Base-by-base conservation (phyloP, 371 early-diverging fungal species). In the Parasitella parasitica region DNA sequence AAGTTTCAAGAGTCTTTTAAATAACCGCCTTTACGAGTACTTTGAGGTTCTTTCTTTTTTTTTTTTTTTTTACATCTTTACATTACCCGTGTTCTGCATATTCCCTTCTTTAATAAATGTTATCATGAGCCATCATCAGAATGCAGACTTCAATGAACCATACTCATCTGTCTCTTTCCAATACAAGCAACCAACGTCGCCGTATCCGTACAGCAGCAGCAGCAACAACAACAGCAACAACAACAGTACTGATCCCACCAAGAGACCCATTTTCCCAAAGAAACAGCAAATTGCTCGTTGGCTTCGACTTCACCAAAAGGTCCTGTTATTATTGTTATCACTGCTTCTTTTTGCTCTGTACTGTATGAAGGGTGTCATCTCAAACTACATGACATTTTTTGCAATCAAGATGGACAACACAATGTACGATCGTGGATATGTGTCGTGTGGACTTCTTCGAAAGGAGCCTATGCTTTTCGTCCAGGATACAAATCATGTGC, bases 391-490 rank as follows among this genome's bases (percentile, higher is more conserved):
- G 39, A 63, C 76, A 1, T 66, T 85, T 37, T 37, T 73, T 3
- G 69, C 73, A n/a, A 83, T 80, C 69, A 84, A 84, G 69, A 24
- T 80, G 57, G 74, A 81, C 53, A 84, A 84, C 61, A 66, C 67
- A 46, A 61, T 82, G 36, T 82, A 82, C 64, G 84, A 86, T 53
- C 67, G 75, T 51, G 81, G 82, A 15, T 69, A 76, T 58, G 73
- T 80, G 8, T 66, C 75, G 18, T 86, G 86, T 52, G 77, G 78
- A 11, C 55, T 73, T 12, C 71, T 84, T 36, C 72, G 86, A 57
- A 86, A 86, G 49, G 73, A 83, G 20, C 86, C 86, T 0, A 75
- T 83, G 59, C 60, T 86, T 16, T 84, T 75, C 63, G 78, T 86
- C 16, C 75, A 80, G 53, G 86, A 83, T 43, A 77, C 72, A 8